These are phyloP conservation scores for Pistacia integerrima DNA, from an alignment of 345 rosid genomes.

Conservation along the genomic window DNA sequence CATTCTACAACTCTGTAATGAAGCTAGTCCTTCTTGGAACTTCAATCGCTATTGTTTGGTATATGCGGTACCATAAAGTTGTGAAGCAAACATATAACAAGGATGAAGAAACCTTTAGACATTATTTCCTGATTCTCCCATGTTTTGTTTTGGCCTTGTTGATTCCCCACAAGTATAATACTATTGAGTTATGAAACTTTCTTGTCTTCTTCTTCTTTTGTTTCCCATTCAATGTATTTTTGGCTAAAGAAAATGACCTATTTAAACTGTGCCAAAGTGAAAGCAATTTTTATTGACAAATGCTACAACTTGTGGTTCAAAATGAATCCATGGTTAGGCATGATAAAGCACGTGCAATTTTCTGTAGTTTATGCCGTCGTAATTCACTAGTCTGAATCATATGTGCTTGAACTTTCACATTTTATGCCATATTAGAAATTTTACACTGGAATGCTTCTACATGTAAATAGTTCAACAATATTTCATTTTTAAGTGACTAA, in stretches of 20 bases:
- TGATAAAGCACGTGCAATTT: no score
- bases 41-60: no score
- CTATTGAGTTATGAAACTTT: constrained; percentile 28
- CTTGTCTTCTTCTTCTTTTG: background rate
- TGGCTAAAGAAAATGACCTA: background rate
- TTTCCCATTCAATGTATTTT: constrained; percentile 10
- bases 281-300: background rate
- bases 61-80: no score
- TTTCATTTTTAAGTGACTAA: background rate
- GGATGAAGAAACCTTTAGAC: no score
- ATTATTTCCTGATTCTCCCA: no score
- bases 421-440: background rate
- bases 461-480: background rate
- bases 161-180: constrained; percentile 21
- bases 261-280: background rate
- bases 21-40: no score
- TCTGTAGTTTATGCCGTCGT: no score
- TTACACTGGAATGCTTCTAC: background rate
- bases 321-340: background rate
- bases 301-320: background rate
- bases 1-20: no score
- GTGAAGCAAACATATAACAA: no score
- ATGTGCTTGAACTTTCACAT: background rate
- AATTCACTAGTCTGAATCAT: background rate
- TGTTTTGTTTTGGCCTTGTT: no score